Percentiles rank a stretch among this genome's conserved stretches.
These are phyloP conservation scores for Yarrowia divulgata DNA, from an alignment of 805 yeast species.

Conservation along the genomic window DNA sequence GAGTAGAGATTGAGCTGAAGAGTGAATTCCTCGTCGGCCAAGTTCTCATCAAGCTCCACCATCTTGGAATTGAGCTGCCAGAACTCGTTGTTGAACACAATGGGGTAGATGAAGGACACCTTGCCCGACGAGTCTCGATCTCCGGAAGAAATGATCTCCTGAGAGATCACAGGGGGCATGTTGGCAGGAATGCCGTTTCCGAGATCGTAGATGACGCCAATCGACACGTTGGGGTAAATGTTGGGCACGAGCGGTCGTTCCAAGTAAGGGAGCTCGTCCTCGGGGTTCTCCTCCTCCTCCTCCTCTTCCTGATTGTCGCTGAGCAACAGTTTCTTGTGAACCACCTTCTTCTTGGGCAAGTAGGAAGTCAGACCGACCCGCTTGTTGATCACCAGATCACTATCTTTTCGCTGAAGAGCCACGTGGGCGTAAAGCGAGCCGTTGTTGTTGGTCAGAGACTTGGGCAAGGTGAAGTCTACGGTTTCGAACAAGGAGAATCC, in stretches of 20 bases:
- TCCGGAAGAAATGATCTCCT: neutral
- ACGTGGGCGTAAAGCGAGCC: conserved; percentile 52
- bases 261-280: conserved; percentile 36
- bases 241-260: conserved; percentile 46
- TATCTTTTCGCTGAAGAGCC: conserved; percentile 22
- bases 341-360: conserved; percentile 47
- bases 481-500: conserved; percentile 20
- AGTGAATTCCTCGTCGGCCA: conserved; percentile 42
- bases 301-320: conserved; percentile 45
- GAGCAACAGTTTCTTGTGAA: conserved; percentile 48
- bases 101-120: conserved; percentile 51
- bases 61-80: conserved; percentile 54
- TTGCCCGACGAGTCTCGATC: conserved; percentile 41
- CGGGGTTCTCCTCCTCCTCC: conserved; percentile 38
- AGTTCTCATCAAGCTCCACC: conserved; percentile 47
- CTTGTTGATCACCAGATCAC: conserved; percentile 15
- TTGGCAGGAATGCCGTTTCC: conserved; percentile 10
- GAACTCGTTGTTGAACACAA: conserved; percentile 52
- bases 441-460: conserved; percentile 42
- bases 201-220: conserved; percentile 46
- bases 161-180: conserved; percentile 41
- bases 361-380: conserved; percentile 45
- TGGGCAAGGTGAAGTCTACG: conserved; percentile 5
- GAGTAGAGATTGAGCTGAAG: conserved; percentile 49
- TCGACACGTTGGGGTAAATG: conserved; percentile 53